Evolutionary conservation across 2,329 filamentous ascomycete genomes (phyloP).

Genomic region (Polychaeton citri): DNA sequence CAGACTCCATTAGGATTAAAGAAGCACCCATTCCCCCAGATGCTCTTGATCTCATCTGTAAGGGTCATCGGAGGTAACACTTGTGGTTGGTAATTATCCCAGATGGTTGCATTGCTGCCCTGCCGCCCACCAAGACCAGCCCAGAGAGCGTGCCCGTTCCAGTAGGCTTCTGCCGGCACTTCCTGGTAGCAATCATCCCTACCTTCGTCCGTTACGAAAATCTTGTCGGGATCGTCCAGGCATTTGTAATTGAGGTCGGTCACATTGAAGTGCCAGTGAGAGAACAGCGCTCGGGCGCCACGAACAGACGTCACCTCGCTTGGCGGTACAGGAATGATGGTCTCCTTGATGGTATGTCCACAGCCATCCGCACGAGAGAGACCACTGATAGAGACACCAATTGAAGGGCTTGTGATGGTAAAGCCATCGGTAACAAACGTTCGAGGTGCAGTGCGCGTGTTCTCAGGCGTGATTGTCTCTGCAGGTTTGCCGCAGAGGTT

Average conservation of each 20-base stretch:
- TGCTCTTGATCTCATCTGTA: slow-evolving; percentile 1
- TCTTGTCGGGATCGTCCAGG: background rate
- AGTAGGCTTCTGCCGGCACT: slow-evolving; percentile 13
- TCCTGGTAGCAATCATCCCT: slow-evolving; percentile 12
- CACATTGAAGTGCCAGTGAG: slow-evolving; percentile 8
- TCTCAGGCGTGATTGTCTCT: slow-evolving; percentile 5
- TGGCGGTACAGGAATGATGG: slow-evolving; percentile 9
- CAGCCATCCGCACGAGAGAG: slow-evolving; percentile 10
- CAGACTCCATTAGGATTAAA: slow-evolving; percentile 6
- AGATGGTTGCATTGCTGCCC: slow-evolving; percentile 7
- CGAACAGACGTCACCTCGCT: slow-evolving; percentile 10
- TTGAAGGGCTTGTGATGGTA: slow-evolving; percentile 12
- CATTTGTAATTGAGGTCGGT: slow-evolving; percentile 14
- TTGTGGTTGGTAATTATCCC: slow-evolving; percentile 12
- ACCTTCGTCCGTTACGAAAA: slow-evolving; percentile 6
- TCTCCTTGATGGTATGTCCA: slow-evolving; percentile 9
- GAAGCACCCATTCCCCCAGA: slow-evolving; percentile 6
- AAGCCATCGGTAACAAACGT: slow-evolving; percentile 13
- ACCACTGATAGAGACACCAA: slow-evolving; percentile 8
- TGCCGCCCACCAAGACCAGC: background rate
- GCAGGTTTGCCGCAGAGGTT: slow-evolving; percentile 5
- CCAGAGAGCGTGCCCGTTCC: slow-evolving; percentile 1
- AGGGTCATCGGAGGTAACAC: slow-evolving; percentile 5
- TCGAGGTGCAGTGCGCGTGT: slow-evolving; percentile 6
- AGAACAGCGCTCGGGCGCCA: slow-evolving; percentile 7